Evolutionary conservation across 495 filamentous ascomycete genomes (phyloP).

Genomic region (Podospora pseudopauciseta): DNA sequence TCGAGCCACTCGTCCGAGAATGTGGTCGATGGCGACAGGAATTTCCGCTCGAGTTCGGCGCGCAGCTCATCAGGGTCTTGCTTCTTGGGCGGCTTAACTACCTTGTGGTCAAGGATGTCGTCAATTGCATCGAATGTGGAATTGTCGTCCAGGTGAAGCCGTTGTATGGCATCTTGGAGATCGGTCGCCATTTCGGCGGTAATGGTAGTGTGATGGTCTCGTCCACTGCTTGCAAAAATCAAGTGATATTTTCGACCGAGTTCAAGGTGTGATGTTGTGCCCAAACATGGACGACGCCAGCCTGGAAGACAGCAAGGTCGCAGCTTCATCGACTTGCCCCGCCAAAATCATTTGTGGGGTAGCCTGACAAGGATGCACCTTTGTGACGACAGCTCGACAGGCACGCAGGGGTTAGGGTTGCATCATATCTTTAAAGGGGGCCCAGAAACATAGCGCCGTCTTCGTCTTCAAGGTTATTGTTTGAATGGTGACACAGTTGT

Average conservation of each 20-base stretch:
- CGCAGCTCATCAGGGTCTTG: slow-evolving; percentile 58
- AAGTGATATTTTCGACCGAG: neutral
- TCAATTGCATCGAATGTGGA: slow-evolving; percentile 48
- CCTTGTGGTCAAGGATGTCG: slow-evolving; percentile 48
- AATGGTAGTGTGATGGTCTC: neutral
- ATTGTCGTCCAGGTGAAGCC: slow-evolving; percentile 36
- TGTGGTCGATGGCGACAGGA: slow-evolving; percentile 68
- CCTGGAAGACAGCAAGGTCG: neutral
- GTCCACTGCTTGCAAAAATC: neutral
- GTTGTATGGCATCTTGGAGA: slow-evolving; percentile 38
- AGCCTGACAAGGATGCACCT: slow-evolving; percentile 7
- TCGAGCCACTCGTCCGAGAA: slow-evolving; percentile 86
- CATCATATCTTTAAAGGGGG: neutral
- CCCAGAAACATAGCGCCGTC: no score
- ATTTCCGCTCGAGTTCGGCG: slow-evolving; percentile 68
- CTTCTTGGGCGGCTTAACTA: slow-evolving; percentile 56
- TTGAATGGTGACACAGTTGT: neutral
- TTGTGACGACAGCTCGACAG: neutral
- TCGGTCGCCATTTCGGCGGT: slow-evolving; percentile 37
- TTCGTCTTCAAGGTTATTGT: neutral
- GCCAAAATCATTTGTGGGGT: slow-evolving; percentile 25
- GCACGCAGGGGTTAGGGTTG: neutral
- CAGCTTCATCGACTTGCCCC: slow-evolving; percentile 13
- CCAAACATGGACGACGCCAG: neutral
- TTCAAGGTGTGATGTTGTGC: slow-evolving; percentile 1